phyloP scores from a whole-genome alignment of 1,139 yeast species.

The Hanseniaspora uvarum region DNA sequence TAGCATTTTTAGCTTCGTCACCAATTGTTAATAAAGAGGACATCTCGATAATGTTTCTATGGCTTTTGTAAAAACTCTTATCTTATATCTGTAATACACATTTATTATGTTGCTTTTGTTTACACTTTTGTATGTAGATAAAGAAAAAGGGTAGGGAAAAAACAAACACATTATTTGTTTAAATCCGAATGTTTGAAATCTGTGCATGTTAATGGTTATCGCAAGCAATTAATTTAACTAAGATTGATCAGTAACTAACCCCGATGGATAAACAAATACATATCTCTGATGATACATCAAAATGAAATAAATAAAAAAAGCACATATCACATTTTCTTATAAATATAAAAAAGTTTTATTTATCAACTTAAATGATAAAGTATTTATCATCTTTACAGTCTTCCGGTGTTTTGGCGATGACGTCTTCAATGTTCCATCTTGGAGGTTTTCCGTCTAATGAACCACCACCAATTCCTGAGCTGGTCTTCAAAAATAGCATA shows the following conservation, averaged over 20 bases:
- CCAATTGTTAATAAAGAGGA: constrained; percentile 47
- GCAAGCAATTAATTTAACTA: no score
- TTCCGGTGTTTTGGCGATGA: constrained; percentile 57
- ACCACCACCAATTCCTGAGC: constrained; percentile 69
- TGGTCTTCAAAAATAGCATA: constrained; percentile 58
- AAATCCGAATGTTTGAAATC: no score
- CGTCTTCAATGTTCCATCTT: constrained; percentile 70
- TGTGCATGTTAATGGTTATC: no score
- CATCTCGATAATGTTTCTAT: constrained; percentile 17
- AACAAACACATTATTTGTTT: no score
- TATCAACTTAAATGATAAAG: constrained; percentile 25
- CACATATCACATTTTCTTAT: constrained; percentile 7
- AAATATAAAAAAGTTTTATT: not conserved
- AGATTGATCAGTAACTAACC: no score
- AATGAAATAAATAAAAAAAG: not conserved
- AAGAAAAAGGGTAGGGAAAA: not conserved
- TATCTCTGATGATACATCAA: no score
- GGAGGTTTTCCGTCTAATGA: constrained; percentile 48
- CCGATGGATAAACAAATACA: no score
- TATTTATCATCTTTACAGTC: constrained; percentile 48
- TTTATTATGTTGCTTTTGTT: not conserved
- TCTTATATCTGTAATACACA: no score
- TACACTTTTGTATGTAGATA: not conserved
- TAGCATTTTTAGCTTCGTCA: constrained; percentile 49
- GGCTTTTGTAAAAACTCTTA: not conserved